Percentiles rank a stretch among this genome's conserved stretches.
Evolutionary conservation across 1,284 basidiomycete genomes (phyloP).

Genomic region (Pseudozyma sp.): DNA sequence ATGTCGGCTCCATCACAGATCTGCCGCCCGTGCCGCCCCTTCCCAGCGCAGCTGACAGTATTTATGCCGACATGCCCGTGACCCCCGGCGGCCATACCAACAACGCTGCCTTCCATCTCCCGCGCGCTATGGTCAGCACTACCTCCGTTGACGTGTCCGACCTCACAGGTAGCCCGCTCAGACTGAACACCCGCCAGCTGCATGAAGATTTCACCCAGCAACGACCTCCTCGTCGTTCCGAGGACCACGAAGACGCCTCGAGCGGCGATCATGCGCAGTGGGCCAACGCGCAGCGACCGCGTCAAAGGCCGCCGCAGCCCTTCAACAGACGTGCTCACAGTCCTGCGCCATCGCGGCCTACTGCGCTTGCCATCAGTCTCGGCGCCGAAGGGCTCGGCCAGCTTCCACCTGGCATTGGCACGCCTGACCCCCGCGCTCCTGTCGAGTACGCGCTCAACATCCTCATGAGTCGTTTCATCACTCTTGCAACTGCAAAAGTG

Average conservation of each 20-base stretch:
- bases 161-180: constrained; percentile 25
- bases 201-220: constrained; percentile 20
- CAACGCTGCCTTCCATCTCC: constrained; percentile 38
- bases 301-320: constrained; percentile 10
- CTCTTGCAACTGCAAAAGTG: constrained; percentile 48
- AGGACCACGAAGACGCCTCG: constrained; percentile 36
- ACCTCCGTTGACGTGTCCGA: constrained; percentile 42
- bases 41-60: constrained; percentile 30
- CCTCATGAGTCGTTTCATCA: constrained; percentile 60
- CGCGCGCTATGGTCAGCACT: constrained; percentile 45
- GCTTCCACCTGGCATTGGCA: constrained; percentile 52
- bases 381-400: constrained; percentile 45
- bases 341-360: constrained; percentile 21
- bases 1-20: constrained; percentile 20
- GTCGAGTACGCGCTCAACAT: constrained; percentile 64
- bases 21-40: constrained; percentile 53
- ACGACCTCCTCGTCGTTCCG: constrained; percentile 14
- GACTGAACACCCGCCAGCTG: constrained; percentile 18
- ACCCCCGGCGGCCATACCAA: constrained; percentile 41
- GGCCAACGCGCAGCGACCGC: constrained; percentile 13
- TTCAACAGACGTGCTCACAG: constrained; percentile 9
- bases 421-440: constrained; percentile 48
- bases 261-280: constrained; percentile 46
- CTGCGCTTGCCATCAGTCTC: constrained; percentile 31
- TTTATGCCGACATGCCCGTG: constrained; percentile 40